phyloP scores from a whole-genome alignment of 805 yeast species.

The Sungouiozyma ichnusensis region DNA sequence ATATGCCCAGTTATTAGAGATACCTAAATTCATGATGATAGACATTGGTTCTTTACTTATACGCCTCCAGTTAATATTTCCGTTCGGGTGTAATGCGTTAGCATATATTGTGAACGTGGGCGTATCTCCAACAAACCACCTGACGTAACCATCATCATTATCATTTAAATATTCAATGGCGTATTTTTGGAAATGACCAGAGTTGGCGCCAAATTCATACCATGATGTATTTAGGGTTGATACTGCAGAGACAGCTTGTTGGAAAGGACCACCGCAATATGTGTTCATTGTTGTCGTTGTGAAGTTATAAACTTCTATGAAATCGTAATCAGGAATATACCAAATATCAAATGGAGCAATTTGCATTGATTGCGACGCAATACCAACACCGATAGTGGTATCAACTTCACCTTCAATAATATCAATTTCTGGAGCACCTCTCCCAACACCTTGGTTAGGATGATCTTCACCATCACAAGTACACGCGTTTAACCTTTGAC shows the following conservation, averaged over 20 bases:
- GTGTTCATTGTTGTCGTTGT: conserved; percentile 72
- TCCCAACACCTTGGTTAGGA: conserved; percentile 77
- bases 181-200: conserved; percentile 53
- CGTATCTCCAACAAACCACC: conserved; percentile 76
- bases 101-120: conserved; percentile 71
- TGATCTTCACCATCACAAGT: conserved; percentile 77
- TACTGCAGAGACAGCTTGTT: conserved; percentile 81
- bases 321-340: conserved; percentile 85
- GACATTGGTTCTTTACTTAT: conserved; percentile 91
- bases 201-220: conserved; percentile 58
- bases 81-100: conserved; percentile 75
- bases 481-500: conserved; percentile 69
- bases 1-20: conserved; percentile 87
- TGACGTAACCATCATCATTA: conserved; percentile 57
- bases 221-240: conserved; percentile 71
- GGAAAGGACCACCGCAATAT: conserved; percentile 87
- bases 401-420: conserved; percentile 75
- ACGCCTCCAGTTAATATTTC: conserved; percentile 76
- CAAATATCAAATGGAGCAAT: conserved; percentile 91
- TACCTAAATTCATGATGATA: conserved; percentile 74
- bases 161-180: conserved; percentile 74
- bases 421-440: conserved; percentile 97
- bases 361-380: conserved; percentile 87
- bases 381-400: conserved; percentile 44
- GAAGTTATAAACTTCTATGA: conserved; percentile 57